Evolutionary conservation across 164 flowering plant species (phyloP).

Genomic region (Vitis labrusca): DNA sequence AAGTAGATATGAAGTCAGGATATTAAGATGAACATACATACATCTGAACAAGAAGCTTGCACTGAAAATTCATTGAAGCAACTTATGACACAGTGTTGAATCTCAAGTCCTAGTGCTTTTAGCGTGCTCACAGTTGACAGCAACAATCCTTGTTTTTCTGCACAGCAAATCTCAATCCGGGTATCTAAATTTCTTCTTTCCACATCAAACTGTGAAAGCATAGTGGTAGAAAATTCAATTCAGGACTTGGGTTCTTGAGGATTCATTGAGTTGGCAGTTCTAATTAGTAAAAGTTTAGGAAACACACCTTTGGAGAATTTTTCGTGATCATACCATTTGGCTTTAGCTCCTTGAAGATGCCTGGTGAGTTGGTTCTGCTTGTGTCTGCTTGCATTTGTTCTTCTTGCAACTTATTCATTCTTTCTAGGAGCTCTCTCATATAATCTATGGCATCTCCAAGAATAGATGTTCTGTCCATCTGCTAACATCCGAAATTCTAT

Average conservation of each 20-base stretch:
- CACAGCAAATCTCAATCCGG: conserved; percentile 64
- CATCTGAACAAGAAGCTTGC: conserved; percentile 94
- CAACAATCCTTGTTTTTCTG: conserved; percentile 68
- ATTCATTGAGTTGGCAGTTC: neutral
- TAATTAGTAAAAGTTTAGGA: too few relatives aligned
- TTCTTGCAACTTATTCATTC: conserved; percentile 60
- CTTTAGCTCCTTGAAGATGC: conserved; percentile 51
- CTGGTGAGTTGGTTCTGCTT: conserved; percentile 28
- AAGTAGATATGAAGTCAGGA: too few relatives aligned
- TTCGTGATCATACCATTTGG: conserved; percentile 50
- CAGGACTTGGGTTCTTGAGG: neutral
- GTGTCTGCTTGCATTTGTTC: conserved; percentile 35
- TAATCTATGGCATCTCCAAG: conserved; percentile 91
- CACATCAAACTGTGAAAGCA: conserved; percentile 65
- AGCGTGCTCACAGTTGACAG: conserved; percentile 71
- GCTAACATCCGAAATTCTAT: neutral
- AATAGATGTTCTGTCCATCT: conserved; percentile 97
- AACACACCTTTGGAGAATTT: conserved; percentile 73
- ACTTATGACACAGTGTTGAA: conserved; percentile 93
- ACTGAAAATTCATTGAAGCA: conserved; percentile 85
- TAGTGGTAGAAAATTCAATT: neutral
- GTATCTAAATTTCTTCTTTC: conserved; percentile 66
- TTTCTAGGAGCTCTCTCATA: conserved; percentile 79
- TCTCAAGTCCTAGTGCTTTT: conserved; percentile 85
- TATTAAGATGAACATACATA: conserved; percentile 6